Conservation (phyloP, 805 yeast genomes). For the Ogataea saltuana region DNA sequence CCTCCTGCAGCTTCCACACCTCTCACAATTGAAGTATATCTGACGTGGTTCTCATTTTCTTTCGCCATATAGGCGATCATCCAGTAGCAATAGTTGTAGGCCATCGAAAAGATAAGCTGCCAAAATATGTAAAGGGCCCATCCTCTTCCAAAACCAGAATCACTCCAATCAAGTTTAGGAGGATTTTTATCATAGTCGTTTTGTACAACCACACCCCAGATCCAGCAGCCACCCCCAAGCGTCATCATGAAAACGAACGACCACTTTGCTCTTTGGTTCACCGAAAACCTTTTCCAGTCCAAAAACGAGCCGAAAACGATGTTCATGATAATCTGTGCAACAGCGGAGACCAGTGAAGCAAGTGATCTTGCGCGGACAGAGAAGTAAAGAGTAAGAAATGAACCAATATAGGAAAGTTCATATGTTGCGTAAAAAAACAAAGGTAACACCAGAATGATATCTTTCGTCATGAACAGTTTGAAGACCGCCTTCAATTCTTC, state of each 20-base stretch:
- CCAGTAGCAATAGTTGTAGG: slow-evolving; percentile 5
- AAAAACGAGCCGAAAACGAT: slow-evolving; percentile 6
- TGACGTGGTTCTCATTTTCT: slow-evolving; percentile 1
- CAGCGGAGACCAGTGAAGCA: slow-evolving; percentile 5
- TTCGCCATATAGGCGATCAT: slow-evolving; percentile 3
- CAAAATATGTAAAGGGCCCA: slow-evolving; percentile 12
- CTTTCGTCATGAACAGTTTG: slow-evolving; percentile 5
- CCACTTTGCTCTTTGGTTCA: slow-evolving; percentile 8
- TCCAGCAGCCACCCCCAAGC: slow-evolving; percentile 9
- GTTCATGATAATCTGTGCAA: slow-evolving; percentile 8
- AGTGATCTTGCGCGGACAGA: slow-evolving; percentile 9
- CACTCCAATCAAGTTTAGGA: slow-evolving; percentile 10
- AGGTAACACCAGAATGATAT: slow-evolving; percentile 9
- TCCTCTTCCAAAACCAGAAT: slow-evolving; percentile 10
- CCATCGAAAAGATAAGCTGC: slow-evolving; percentile 6
- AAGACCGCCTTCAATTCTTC: slow-evolving; percentile 1
- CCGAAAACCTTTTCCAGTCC: slow-evolving; percentile 7
- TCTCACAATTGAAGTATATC: slow-evolving; percentile 5
- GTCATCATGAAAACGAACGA: slow-evolving; percentile 10
- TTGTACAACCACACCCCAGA: slow-evolving; percentile 10
- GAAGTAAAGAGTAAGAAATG: slow-evolving; percentile 6
- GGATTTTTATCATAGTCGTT: slow-evolving; percentile 5
- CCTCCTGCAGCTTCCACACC: slow-evolving; percentile 2
- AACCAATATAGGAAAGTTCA: slow-evolving; percentile 6
- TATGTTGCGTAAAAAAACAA: slow-evolving; percentile 4